These are phyloP conservation scores for Bryum argenteum DNA, from an alignment of 225 moss, liverwort and hornwort genomes.

Conservation along the genomic window DNA sequence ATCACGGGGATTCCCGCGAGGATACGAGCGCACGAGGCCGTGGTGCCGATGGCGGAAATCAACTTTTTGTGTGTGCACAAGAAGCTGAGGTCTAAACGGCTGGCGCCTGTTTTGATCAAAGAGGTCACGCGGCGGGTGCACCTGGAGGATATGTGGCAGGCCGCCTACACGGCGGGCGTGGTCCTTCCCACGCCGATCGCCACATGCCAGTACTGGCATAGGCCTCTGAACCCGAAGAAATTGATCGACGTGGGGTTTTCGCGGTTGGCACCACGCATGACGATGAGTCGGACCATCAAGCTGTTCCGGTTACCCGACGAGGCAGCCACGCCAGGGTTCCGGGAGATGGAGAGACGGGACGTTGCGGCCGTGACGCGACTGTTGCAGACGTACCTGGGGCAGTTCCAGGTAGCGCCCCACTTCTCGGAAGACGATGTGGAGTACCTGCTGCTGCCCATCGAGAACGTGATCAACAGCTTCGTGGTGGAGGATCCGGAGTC, in stretches of 20 bases:
- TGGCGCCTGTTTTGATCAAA: constrained; percentile 92
- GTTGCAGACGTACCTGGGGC: constrained; percentile 65
- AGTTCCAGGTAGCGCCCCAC: constrained; percentile 77
- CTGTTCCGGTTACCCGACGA: constrained; percentile 80
- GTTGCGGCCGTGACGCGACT: constrained; percentile 73
- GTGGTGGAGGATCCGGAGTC: constrained; percentile 82
- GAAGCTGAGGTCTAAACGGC: constrained; percentile 89
- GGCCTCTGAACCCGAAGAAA: constrained; percentile 95
- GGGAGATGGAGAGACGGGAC: constrained; percentile 82
- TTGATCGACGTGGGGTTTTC: constrained; percentile 95
- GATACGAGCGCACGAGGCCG: constrained; percentile 66
- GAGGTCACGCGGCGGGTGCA: constrained; percentile 94
- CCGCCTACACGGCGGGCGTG: constrained; percentile 93
- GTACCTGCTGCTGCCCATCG: constrained; percentile 79
- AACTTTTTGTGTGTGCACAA: constrained; percentile 97
- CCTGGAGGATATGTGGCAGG: constrained; percentile 94
- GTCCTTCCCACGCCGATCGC: constrained; percentile 93
- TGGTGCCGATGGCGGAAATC: constrained; percentile 85
- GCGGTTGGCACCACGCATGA: constrained; percentile 89
- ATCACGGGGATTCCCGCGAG: constrained; percentile 90
- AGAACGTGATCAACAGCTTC: constrained; percentile 86
- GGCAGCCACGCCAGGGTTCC: constrained; percentile 77
- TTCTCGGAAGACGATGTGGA: constrained; percentile 83
- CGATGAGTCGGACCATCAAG: constrained; percentile 96
- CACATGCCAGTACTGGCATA: constrained; percentile 98